Base-by-base conservation (phyloP, 1,284 basidiomycete genomes). In the Tylopilus orsonianus region DNA sequence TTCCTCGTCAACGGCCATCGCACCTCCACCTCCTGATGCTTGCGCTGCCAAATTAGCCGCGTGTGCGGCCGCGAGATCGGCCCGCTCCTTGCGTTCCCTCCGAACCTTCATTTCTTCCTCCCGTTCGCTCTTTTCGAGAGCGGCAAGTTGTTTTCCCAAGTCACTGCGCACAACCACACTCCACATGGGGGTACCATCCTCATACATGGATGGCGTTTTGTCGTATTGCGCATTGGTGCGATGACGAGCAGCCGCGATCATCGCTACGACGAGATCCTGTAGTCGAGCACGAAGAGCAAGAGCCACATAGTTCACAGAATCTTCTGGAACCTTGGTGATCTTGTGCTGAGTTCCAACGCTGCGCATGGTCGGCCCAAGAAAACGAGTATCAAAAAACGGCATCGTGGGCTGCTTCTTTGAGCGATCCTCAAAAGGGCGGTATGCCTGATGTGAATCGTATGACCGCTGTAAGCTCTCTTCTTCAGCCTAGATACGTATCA, bases 51-150 rank as follows among this genome's bases (percentile, higher is more conserved):
- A 68, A 14, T 76, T 78, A 0, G 81, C 81, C 0, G 80, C 75
- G 48, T 85, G 83, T 0, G 80, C 79, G 13, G 82, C 81, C 0
- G 81, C 79, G 58, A 87, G 75, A 39, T 89, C 83, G 14, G 77
- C 75, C 20, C 87, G 75, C 59, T 90, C 83, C 57, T 87, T 87
- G 36, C 90, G 71, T 64, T 91, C 87, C 44, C 84, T 70, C 39
- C 90, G 73, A 36, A 87, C 70, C 49, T 75, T 74, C 65, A 80
- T 77, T 69, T 93, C 91, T 49, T 93, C 90, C 59, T 92, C 90
- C 33, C 87, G 71, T 60, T 93, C 90, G 4, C 79, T 76, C 52
- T 79, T 80, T 67, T 93, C 90, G 14, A 93, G 69, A 8, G 79
- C 79, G 0, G 78, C 76, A 1, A 92, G 71, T 66, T 90, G 85